Conservation (phyloP, 2,329 filamentous ascomycete species). For the Coniochaeta sp. region DNA sequence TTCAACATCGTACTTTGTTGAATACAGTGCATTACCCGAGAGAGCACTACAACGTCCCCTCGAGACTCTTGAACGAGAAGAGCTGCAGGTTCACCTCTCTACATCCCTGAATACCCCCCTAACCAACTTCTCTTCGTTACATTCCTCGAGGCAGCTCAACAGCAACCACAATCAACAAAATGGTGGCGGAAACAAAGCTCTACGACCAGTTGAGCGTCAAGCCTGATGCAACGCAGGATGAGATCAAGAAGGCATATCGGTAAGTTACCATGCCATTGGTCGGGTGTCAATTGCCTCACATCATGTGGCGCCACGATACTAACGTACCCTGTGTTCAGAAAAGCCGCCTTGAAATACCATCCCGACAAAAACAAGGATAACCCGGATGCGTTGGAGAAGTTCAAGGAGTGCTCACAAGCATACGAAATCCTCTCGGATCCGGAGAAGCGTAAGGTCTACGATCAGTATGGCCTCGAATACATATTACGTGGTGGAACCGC, state of each 20-base stretch:
- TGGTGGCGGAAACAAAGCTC: conserved; percentile 93
- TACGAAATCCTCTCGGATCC: conserved; percentile 98
- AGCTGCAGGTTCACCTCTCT: not conserved
- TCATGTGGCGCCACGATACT: not conserved
- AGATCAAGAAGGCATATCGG: conserved; percentile 95
- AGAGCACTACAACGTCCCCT: not conserved
- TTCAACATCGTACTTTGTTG: not conserved
- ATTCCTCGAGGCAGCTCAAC: conserved; percentile 5
- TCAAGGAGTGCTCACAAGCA: conserved; percentile 96
- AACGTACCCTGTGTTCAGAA: conserved; percentile 39
- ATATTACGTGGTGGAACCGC: conserved; percentile 70
- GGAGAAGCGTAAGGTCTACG: conserved; percentile 92
- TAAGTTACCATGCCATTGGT: conserved; percentile 31
- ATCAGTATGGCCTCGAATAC: conserved; percentile 91
- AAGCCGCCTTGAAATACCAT: conserved; percentile 84
- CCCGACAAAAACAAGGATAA: conserved; percentile 98
- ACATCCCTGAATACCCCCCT: not conserved
- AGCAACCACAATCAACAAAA: conserved; percentile 32
- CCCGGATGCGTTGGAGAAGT: conserved; percentile 78
- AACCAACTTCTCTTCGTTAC: not conserved
- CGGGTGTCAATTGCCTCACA: not conserved
- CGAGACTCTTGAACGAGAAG: not conserved
- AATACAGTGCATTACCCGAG: not conserved
- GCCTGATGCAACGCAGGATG: conserved; percentile 76
- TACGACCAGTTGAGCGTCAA: conserved; percentile 81